These are phyloP conservation scores for Stachybotrys echinatus DNA, from an alignment of 2,329 filamentous ascomycete species.

Conservation along the genomic window DNA sequence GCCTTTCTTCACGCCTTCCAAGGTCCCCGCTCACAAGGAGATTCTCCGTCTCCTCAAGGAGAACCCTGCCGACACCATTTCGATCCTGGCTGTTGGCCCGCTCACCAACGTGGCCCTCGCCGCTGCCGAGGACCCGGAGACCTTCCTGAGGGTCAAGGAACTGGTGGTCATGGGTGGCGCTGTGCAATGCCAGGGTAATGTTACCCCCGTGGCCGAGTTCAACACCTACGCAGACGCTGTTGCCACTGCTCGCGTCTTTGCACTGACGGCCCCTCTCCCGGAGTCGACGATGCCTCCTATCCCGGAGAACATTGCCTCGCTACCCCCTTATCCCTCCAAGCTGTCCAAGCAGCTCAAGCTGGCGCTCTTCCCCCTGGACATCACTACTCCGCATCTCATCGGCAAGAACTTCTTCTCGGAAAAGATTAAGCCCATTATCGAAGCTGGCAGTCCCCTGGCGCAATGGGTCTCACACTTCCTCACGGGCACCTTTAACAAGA, in stretches of 20 bases:
- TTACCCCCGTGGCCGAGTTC: slow-evolving; percentile 84
- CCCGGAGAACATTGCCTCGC: slow-evolving; percentile 39
- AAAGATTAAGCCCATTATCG: slow-evolving; percentile 48
- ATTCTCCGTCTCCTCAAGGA: slow-evolving; percentile 82
- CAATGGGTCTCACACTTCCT: slow-evolving; percentile 71
- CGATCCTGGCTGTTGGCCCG: slow-evolving; percentile 85
- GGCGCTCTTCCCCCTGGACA: slow-evolving; percentile 70
- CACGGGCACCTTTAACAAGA: slow-evolving; percentile 62
- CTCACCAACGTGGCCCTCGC: slow-evolving; percentile 91
- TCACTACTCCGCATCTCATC: slow-evolving; percentile 67
- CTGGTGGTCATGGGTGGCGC: slow-evolving; percentile 94
- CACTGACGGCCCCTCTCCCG: slow-evolving; percentile 69
- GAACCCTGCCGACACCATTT: slow-evolving; percentile 77
- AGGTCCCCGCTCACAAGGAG: slow-evolving; percentile 69
- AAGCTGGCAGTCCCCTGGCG: slow-evolving; percentile 65
- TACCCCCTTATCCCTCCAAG: slow-evolving; percentile 58
- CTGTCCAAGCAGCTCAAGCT: slow-evolving; percentile 61
- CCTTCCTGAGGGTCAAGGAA: slow-evolving; percentile 84
- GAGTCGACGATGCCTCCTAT: slow-evolving; percentile 74
- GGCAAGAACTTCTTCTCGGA: slow-evolving; percentile 53
- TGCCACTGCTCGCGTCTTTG: slow-evolving; percentile 71
- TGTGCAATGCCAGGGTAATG: slow-evolving; percentile 74
- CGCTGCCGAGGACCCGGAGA: slow-evolving; percentile 80
- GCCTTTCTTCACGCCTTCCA: slow-evolving; percentile 70
- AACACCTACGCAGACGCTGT: slow-evolving; percentile 88